Evolutionary conservation across 2,329 filamentous ascomycete genomes (phyloP).

Genomic region (Aspergillus melleus): DNA sequence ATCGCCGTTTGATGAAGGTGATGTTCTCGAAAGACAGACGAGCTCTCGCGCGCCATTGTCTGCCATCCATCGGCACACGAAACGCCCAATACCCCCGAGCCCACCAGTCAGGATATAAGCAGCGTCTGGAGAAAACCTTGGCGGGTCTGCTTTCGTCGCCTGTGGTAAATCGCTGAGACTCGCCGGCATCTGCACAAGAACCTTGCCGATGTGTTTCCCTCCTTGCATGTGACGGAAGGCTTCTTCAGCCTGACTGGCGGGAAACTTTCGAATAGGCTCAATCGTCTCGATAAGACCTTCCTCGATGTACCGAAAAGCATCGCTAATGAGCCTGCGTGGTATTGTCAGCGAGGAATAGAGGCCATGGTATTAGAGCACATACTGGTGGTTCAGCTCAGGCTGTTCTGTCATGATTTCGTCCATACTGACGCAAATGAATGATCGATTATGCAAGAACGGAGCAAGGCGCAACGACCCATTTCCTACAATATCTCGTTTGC

Average conservation of each 20-base stretch:
- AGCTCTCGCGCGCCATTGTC: conserved; percentile 53
- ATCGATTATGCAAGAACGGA: not conserved
- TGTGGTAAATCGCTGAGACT: conserved; percentile 1
- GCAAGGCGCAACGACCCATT: not conserved
- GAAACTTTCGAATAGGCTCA: too few species aligned
- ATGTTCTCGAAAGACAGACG: conserved; percentile 32
- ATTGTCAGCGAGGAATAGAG: too few species aligned
- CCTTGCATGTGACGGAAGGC: not conserved
- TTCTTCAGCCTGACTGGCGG: not conserved
- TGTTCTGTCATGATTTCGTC: not conserved
- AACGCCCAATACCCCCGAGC: conserved; percentile 29
- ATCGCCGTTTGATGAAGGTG: not conserved
- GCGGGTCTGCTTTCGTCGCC: not conserved
- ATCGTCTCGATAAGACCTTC: too few species aligned
- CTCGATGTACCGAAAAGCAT: too few species aligned
- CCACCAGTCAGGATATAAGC: conserved; percentile 31
- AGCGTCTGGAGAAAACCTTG: conserved; percentile 9
- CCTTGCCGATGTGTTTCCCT: not conserved
- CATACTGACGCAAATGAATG: not conserved
- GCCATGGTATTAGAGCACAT: too few species aligned
- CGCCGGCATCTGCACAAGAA: not conserved
- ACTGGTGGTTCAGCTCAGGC: not conserved
- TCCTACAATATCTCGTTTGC: conserved; percentile 18
- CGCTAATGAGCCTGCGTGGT: too few species aligned
- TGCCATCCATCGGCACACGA: conserved; percentile 43